A percentile compares a stretch with the other conserved stretches of the same genome.
Conservation (phyloP, 2,329 filamentous ascomycete genomes). For the Verticillium tricorpus region DNA sequence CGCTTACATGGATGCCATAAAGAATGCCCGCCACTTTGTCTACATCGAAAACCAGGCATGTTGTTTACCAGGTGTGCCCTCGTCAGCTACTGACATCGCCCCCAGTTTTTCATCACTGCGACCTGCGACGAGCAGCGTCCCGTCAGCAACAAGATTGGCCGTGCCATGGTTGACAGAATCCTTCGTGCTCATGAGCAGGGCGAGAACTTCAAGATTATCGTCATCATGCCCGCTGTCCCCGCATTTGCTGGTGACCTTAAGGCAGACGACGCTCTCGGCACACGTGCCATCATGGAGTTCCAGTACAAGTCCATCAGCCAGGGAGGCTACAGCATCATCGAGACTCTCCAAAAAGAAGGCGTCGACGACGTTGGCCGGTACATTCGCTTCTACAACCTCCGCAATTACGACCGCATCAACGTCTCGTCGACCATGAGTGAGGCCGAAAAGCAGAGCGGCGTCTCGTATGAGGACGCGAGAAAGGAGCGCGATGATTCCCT, state of each 20-base stretch:
- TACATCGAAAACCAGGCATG: constrained; percentile 72
- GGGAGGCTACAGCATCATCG: constrained; percentile 73
- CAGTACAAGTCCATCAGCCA: constrained; percentile 78
- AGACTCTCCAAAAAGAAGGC: constrained; percentile 64
- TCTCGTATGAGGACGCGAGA: constrained; percentile 63
- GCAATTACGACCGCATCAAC: constrained; percentile 82
- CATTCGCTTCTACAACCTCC: constrained; percentile 80
- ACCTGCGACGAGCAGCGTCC: constrained; percentile 66
- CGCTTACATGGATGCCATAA: constrained; percentile 72
- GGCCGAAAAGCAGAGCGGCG: constrained; percentile 58
- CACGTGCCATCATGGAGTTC: constrained; percentile 83
- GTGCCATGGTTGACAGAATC: constrained; percentile 74
- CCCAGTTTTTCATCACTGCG: constrained; percentile 80
- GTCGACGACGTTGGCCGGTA: constrained; percentile 65
- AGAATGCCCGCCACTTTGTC: constrained; percentile 64
- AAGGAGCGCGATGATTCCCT: constrained; percentile 58
- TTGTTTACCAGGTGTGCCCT: constrained; percentile 1
- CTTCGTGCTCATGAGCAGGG: constrained; percentile 61
- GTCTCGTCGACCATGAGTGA: constrained; percentile 55
- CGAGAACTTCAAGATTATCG: constrained; percentile 68
- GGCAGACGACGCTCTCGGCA: constrained; percentile 67
- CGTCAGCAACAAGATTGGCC: constrained; percentile 73
- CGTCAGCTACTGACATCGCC: background rate
- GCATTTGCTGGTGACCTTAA: constrained; percentile 79
- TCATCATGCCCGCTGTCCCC: constrained; percentile 75